A percentile compares a stretch with the other conserved stretches of the same genome.
These are phyloP conservation scores for Mucor mucedo DNA, from an alignment of 371 early-diverging fungal genomes.

Conservation along the genomic window DNA sequence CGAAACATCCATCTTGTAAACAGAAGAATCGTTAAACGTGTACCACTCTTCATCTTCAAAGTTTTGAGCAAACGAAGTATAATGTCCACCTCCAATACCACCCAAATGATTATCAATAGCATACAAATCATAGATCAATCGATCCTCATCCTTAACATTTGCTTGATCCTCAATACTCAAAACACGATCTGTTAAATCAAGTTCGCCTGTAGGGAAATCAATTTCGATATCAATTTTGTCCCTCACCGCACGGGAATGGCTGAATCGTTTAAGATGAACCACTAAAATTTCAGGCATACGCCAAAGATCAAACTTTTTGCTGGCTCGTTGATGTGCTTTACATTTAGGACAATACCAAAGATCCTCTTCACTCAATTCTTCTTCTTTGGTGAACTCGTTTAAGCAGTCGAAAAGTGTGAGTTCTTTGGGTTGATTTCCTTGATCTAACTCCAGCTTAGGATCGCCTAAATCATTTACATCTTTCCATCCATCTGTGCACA, in stretches of 20 bases:
- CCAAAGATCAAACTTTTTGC: slow-evolving; percentile 89
- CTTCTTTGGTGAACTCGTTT: slow-evolving; percentile 80
- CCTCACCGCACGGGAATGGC: slow-evolving; percentile 72
- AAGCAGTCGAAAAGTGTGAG: slow-evolving; percentile 78
- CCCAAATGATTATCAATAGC: slow-evolving; percentile 93
- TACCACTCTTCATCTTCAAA: slow-evolving; percentile 78
- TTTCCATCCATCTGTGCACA: slow-evolving; percentile 34
- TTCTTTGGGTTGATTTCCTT: slow-evolving; percentile 32
- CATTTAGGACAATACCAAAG: slow-evolving; percentile 88
- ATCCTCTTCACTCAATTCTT: slow-evolving; percentile 82
- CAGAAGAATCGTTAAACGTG: slow-evolving; percentile 88
- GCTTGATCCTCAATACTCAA: slow-evolving; percentile 25
- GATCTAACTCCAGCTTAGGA: slow-evolving; percentile 15
- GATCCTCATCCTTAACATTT: slow-evolving; percentile 23
- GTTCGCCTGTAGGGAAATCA: slow-evolving; percentile 75
- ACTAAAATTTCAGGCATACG: slow-evolving; percentile 86
- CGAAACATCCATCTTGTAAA: slow-evolving; percentile 60
- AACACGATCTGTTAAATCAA: slow-evolving; percentile 69
- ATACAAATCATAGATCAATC: slow-evolving; percentile 79
- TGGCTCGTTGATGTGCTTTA: slow-evolving; percentile 78
- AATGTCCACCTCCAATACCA: slow-evolving; percentile 93
- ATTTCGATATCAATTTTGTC: slow-evolving; percentile 87
- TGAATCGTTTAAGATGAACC: slow-evolving; percentile 91
- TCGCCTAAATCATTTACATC: slow-evolving; percentile 35
- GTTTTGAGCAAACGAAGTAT: slow-evolving; percentile 91